A percentile compares a stretch with the other conserved stretches of the same genome.
Evolutionary conservation across 2,329 filamentous ascomycete species (phyloP).

Genomic region (Exophiala sp.): DNA sequence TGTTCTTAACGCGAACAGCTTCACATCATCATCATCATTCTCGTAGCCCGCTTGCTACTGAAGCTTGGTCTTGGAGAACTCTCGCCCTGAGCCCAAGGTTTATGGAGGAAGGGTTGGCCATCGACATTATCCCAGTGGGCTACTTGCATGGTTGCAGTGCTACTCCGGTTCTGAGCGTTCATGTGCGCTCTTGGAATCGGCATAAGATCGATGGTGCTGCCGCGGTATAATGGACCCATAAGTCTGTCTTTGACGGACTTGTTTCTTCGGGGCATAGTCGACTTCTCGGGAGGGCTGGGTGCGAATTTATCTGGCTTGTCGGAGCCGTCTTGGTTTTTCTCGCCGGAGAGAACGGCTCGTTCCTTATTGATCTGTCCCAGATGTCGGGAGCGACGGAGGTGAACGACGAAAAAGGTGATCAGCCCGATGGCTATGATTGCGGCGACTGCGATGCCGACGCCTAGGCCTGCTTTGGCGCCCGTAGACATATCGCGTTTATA

Average conservation of each 20-base stretch:
- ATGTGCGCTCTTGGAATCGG: constrained; percentile 21
- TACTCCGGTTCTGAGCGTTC: constrained; percentile 18
- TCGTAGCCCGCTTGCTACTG: constrained; percentile 29
- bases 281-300: constrained; percentile 7
- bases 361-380: constrained; percentile 24
- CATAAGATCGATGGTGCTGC: constrained; percentile 27
- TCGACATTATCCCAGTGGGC: constrained; percentile 13
- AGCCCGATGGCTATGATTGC: constrained; percentile 20
- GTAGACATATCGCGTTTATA: constrained; percentile 23
- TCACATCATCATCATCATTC: constrained; percentile 32
- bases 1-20: no score
- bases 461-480: constrained; percentile 28
- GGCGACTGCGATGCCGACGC: constrained; percentile 27
- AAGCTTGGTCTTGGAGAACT: constrained; percentile 27
- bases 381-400: constrained; percentile 25
- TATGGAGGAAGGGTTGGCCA: constrained; percentile 21
- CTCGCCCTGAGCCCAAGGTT: constrained; percentile 25
- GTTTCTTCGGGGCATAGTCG: constrained; percentile 23
- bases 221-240: constrained; percentile 29
- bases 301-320: constrained; percentile 27
- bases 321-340: constrained; percentile 28
- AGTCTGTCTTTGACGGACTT: constrained; percentile 29
- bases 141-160: constrained; percentile 19
- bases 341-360: constrained; percentile 26
- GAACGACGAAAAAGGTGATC: constrained; percentile 25